These are phyloP conservation scores for Fusarium sacchari DNA, from an alignment of 2,329 filamentous ascomycete species.

Conservation along the genomic window DNA sequence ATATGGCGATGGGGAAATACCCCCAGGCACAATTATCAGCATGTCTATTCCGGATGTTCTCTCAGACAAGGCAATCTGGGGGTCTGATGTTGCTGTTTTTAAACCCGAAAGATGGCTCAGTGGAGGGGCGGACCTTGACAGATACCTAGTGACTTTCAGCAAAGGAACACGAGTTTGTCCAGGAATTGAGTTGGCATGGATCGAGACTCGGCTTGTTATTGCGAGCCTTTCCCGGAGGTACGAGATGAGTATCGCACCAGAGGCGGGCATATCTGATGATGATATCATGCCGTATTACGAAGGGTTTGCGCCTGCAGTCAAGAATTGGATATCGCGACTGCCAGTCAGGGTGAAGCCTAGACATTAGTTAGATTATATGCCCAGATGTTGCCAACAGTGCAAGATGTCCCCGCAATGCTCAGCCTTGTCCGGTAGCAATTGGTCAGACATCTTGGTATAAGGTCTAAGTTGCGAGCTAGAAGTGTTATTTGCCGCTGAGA, in stretches of 20 bases:
- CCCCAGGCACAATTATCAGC: not conserved
- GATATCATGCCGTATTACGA: constrained; percentile 10
- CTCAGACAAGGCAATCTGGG: not conserved
- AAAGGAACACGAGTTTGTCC: constrained; percentile 4
- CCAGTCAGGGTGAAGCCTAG: not conserved
- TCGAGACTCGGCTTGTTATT: not conserved
- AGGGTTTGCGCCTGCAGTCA: constrained; percentile 5
- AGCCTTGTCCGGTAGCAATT: too few relatives aligned
- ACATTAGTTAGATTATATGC: not conserved
- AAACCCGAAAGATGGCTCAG: not conserved
- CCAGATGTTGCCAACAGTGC: not conserved
- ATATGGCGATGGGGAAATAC: not conserved
- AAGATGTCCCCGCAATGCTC: not conserved
- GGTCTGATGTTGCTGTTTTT: not conserved
- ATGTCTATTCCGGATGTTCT: constrained; percentile 5
- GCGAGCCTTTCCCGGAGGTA: constrained; percentile 3
- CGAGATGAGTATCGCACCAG: not conserved
- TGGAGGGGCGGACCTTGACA: not conserved
- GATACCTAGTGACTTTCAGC: constrained; percentile 2
- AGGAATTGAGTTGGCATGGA: constrained; percentile 6
- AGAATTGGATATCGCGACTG: constrained; percentile 11
- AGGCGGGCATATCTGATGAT: not conserved
- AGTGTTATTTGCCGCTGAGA: too few relatives aligned
- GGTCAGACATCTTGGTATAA: too few relatives aligned
- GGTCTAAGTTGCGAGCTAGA: too few relatives aligned